Evolutionary conservation across 2,329 filamentous ascomycete species (phyloP).

Genomic region (Penicillium sumatraense): DNA sequence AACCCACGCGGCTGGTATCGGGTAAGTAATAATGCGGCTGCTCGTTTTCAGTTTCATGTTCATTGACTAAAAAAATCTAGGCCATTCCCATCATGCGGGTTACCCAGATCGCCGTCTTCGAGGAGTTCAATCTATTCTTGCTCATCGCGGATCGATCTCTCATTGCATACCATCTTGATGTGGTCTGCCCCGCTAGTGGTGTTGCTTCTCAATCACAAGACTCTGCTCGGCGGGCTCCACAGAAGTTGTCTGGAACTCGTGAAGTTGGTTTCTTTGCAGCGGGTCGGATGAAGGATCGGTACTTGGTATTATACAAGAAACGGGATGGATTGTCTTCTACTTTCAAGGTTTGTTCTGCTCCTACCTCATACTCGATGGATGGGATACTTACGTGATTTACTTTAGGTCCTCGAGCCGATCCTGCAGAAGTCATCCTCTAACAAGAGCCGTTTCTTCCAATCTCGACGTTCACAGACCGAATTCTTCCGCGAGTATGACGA

Average conservation of each 20-base stretch:
- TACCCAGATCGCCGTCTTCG: conserved; percentile 90
- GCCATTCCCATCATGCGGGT: conserved; percentile 77
- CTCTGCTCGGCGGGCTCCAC: conserved; percentile 81
- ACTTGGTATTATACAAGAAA: conserved; percentile 95
- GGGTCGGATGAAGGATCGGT: conserved; percentile 95
- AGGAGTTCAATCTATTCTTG: conserved; percentile 92
- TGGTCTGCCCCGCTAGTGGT: conserved; percentile 65
- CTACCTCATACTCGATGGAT: not conserved
- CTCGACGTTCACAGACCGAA: conserved; percentile 76
- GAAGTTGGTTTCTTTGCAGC: conserved; percentile 97
- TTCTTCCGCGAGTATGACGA: conserved; percentile 98
- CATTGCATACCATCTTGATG: conserved; percentile 91
- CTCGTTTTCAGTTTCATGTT: conserved; percentile 16
- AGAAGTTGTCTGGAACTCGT: conserved; percentile 82
- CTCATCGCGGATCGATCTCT: conserved; percentile 89
- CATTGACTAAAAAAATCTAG: conserved; percentile 53
- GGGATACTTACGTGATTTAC: not conserved
- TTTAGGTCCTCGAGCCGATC: conserved; percentile 85
- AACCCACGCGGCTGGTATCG: conserved; percentile 91
- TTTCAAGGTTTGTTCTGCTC: conserved; percentile 65
- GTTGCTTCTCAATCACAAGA: conserved; percentile 61
- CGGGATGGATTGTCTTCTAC: conserved; percentile 89
- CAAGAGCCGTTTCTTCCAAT: conserved; percentile 68
- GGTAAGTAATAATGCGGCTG: conserved; percentile 56
- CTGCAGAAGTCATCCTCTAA: conserved; percentile 90